phyloP scores from a whole-genome alignment of 495 filamentous ascomycete species.

The Tuber aestivum region DNA sequence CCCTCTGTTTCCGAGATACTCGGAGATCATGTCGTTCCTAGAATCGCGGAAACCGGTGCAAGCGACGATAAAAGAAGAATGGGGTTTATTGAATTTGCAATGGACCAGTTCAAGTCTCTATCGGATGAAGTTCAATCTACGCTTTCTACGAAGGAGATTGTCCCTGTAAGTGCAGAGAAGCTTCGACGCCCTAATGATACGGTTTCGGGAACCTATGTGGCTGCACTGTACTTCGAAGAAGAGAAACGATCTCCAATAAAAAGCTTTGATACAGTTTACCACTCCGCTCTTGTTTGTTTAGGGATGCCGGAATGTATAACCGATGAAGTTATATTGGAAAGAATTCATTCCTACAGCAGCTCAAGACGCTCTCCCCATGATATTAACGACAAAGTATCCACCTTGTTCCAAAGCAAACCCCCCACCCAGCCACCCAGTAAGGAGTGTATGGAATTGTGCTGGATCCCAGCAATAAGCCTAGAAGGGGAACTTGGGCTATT shows the following conservation, averaged over 20 bases:
- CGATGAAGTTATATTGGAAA: slow-evolving; percentile 15
- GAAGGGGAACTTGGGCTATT: slow-evolving; percentile 14
- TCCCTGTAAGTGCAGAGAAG: slow-evolving; percentile 24
- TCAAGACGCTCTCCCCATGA: background rate
- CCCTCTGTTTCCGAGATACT: slow-evolving; percentile 23
- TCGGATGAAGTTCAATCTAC: background rate
- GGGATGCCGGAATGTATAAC: slow-evolving; percentile 23
- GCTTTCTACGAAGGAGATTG: slow-evolving; percentile 31
- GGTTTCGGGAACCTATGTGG: slow-evolving; percentile 3
- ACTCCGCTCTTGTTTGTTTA: slow-evolving; percentile 6
- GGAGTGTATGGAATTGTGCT: slow-evolving; percentile 15
- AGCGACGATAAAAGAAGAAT: slow-evolving; percentile 16
- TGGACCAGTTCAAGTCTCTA: slow-evolving; percentile 7
- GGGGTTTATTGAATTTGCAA: slow-evolving; percentile 16
- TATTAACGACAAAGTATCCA: slow-evolving; percentile 6
- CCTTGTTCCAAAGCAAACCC: slow-evolving; percentile 7
- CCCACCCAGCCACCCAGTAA: slow-evolving; percentile 9
- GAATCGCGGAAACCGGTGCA: slow-evolving; percentile 12
- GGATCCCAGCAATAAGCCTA: slow-evolving; percentile 27
- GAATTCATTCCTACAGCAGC: slow-evolving; percentile 27
- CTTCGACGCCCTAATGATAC: slow-evolving; percentile 18
- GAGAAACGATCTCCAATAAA: slow-evolving; percentile 20
- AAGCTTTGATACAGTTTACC: slow-evolving; percentile 10
- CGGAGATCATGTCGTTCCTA: slow-evolving; percentile 22
- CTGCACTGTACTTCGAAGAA: slow-evolving; percentile 27